These are phyloP conservation scores for Auricularia cornea DNA, from an alignment of 768 basidiomycete species.

Conservation along the genomic window DNA sequence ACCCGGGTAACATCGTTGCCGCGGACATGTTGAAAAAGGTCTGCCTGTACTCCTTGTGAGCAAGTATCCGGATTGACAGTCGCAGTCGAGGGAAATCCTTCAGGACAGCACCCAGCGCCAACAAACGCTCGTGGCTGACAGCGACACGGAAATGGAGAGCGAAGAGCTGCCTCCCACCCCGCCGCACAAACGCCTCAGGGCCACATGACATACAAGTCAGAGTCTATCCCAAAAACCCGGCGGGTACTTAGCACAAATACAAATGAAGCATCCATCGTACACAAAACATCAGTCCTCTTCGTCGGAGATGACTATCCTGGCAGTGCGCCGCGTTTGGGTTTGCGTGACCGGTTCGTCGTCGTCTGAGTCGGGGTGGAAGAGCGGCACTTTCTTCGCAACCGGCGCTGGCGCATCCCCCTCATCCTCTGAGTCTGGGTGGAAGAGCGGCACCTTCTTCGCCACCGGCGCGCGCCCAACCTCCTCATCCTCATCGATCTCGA, in stretches of 20 bases:
- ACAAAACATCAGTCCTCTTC: constrained; percentile 7
- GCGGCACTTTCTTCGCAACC: neutral
- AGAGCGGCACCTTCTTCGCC: neutral
- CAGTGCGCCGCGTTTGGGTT: neutral
- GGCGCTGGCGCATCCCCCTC: neutral
- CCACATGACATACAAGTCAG: too few species aligned
- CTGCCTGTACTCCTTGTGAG: neutral
- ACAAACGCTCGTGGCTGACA: neutral
- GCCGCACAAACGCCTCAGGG: constrained; percentile 25
- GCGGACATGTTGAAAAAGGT: constrained; percentile 49
- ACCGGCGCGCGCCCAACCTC: neutral
- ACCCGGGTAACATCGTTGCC: constrained; percentile 48
- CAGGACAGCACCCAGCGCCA: neutral
- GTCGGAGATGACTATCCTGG: constrained; percentile 24
- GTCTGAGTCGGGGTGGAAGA: neutral
- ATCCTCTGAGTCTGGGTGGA: neutral
- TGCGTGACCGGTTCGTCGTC: neutral
- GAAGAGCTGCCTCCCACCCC: constrained; percentile 16
- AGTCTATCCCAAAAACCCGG: too few species aligned
- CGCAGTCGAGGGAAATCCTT: neutral
- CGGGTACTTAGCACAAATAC: constrained; percentile 15
- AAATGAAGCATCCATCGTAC: neutral
- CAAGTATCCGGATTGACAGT: neutral
- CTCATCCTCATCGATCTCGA: neutral
- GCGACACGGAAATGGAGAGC: constrained; percentile 9